Base-by-base conservation (phyloP, 2,329 filamentous ascomycete species). In the Venturia asperata region DNA sequence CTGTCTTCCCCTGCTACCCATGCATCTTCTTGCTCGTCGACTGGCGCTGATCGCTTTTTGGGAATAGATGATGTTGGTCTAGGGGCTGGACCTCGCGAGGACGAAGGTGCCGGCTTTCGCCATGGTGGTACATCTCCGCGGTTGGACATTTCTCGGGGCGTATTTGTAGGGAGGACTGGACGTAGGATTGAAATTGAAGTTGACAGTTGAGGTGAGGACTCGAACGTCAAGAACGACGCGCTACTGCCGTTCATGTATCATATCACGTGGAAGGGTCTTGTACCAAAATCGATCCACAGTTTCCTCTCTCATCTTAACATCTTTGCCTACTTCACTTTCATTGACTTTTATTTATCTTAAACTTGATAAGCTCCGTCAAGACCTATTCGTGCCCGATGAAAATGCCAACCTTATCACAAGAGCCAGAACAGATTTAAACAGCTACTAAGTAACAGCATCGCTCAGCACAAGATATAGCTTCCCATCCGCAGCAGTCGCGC, bases 1-100 rank as follows among this genome's bases (percentile, higher is more conserved):
- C 89, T 87, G 79, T 99, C 94, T 76, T 99, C 94, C 71, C 96
- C 90, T 63, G 93, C 90, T 24, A 97, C 90, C 82, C 94, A 99
- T 27, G 79, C 79, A 65, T 78, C 78, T 70, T 82, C 80, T 67
- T 79, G 77, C 43, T 77, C 78, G 67, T 80, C 78, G 7, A 66
- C 77, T 19, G 76, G 75, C 34, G 64, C 64, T 30, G 64, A 61
- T 62, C 64, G 64, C 42, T 66, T 66, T 24, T 61, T 49, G 7
- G 64, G 64, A 41, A 63, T 65, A 15, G 39, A 63, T 9, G 37
- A 55, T 62, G 42, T n/a, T 30, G 62, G 62, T 63, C 21, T 17
- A 15, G 52, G 37, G 11, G 52, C 21, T 42, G 39, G 43, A 10
- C 60, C 60, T 43, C 52, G 27, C 21, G 52, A 58, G 21, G 39